Evolutionary conservation across 2,329 filamentous ascomycete genomes (phyloP).

Genomic region (Ophiocordyceps australis): DNA sequence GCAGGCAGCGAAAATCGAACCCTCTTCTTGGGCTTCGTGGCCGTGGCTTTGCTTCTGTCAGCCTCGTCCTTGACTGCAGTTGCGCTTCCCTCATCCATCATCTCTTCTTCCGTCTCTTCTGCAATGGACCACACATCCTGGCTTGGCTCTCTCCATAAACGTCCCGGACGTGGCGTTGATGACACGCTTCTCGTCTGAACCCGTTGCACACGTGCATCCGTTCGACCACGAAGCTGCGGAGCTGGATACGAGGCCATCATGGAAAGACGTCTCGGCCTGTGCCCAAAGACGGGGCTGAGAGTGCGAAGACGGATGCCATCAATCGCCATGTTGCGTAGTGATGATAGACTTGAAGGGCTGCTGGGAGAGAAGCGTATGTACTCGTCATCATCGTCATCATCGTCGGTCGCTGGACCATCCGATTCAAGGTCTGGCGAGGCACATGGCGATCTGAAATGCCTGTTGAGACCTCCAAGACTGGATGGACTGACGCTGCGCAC

Average conservation of each 20-base stretch:
- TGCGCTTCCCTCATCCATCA: conserved; percentile 17
- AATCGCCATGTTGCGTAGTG: conserved; percentile 23
- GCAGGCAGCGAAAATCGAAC: conserved; percentile 34
- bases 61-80: conserved; percentile 6
- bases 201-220: conserved; percentile 7
- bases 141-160: conserved; percentile 37
- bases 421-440: conserved; percentile 18
- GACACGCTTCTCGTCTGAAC: conserved; percentile 9
- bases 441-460: conserved; percentile 15
- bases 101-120: conserved; percentile 37
- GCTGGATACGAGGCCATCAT: conserved; percentile 8
- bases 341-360: conserved; percentile 17
- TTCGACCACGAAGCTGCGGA: conserved; percentile 10
- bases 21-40: conserved; percentile 34
- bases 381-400: conserved; percentile 28
- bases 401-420: conserved; percentile 24
- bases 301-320: conserved; percentile 13
- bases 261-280: conserved; percentile 7
- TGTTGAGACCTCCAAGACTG: conserved; percentile 30
- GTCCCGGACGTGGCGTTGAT: conserved; percentile 17
- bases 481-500: conserved; percentile 39
- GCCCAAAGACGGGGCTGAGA: conserved; percentile 13
- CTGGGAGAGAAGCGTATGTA: conserved; percentile 28
- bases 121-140: conserved; percentile 42
- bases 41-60: conserved; percentile 12